Evolutionary conservation across 805 yeast genomes (phyloP), one percentile per base, ranked within the genome.

Genomic region (Candida boleticola): DNA sequence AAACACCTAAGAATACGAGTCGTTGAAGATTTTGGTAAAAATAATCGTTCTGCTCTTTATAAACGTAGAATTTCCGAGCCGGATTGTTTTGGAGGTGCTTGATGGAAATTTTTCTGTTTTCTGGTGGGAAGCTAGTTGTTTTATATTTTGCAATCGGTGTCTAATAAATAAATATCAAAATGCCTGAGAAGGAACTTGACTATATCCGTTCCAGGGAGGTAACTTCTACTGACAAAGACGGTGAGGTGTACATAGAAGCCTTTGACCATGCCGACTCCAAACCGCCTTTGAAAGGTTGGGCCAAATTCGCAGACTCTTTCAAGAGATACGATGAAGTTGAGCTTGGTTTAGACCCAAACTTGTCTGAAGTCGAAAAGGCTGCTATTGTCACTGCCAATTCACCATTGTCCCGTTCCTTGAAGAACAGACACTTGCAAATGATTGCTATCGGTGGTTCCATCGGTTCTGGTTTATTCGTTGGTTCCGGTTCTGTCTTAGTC

Each of bases 361-460:
- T 52, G 39, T 10, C 53, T 13, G 62, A 58, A 32, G 48, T 54
- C 18, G 61, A 66, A 50, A 63, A 57, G 47, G 54, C 64, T 14
- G 73, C 73, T 35, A 56, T 66, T 34, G 55, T 55, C 40, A 68
- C 80, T 20, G 73, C 79, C 16, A 69, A 66, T 49, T 63, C 80
- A 36, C 81, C 81, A 11, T 63, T 75, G 43, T 61, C 73, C 26
- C 66, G 84, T 49, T 58, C 71, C 4, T 67, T 83, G 39, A 79
- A 77, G 51, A 74, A 78, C 32, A 73, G 90, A 55, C 92, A 86
- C 58, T 63, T 86, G 50, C 81, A 83, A 46, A 82, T 85, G 88
- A 86, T 86, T 64, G 89, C 93, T 39, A 71, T 86, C 47, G 93
- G 92, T 50, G 90, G 92, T 33, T 76, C 85, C 45, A 85, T 87